Conservation (phyloP, 202 grass and related monocot genomes). For the Digitaria exilis region DNA sequence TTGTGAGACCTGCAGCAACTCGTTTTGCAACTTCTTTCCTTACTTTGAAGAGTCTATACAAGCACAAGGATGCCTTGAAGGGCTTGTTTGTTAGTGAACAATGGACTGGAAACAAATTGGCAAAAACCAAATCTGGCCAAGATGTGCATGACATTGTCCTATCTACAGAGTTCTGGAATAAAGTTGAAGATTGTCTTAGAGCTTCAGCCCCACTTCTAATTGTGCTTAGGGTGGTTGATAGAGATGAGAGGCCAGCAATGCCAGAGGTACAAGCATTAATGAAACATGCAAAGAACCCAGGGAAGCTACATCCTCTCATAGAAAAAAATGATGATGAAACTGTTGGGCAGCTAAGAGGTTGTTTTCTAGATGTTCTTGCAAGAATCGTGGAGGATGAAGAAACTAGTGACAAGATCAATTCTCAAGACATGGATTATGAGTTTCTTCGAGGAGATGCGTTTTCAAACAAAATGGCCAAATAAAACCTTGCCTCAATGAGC, state of each 20-base stretch:
- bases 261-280: background rate
- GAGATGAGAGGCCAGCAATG: background rate
- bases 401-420: slow-evolving; percentile 38
- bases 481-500: background rate
- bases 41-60: background rate
- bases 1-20: background rate
- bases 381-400: slow-evolving; percentile 44
- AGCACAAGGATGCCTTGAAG: background rate
- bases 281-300: background rate
- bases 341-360: slow-evolving; percentile 41
- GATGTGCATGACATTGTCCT: background rate
- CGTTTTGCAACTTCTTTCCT: background rate
- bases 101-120: background rate
- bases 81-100: background rate
- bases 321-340: slow-evolving; percentile 33
- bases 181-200: background rate
- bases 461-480: background rate
- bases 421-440: background rate
- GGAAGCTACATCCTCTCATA: slow-evolving; percentile 27
- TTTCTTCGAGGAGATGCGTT: background rate
- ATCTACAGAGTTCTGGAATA: background rate
- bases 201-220: background rate
- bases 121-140: background rate
- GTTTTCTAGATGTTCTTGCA: slow-evolving; percentile 34
- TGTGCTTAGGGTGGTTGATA: background rate